These are phyloP conservation scores for Phialophora macrospora DNA, from an alignment of 2,329 filamentous ascomycete genomes.

Conservation along the genomic window DNA sequence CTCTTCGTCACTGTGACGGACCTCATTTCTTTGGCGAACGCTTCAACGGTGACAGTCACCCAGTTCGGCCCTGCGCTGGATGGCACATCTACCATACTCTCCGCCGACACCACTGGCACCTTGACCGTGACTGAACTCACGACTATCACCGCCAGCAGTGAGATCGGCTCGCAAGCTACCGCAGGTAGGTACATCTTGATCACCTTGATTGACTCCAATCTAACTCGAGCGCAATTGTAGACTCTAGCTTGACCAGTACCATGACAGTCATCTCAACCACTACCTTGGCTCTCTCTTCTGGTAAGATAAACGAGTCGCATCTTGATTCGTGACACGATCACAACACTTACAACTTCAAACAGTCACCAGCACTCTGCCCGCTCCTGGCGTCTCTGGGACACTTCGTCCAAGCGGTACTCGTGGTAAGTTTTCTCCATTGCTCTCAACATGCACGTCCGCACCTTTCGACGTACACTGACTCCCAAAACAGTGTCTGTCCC, in stretches of 20 bases:
- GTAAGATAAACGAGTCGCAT: slow-evolving; percentile 2
- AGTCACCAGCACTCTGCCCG: slow-evolving; percentile 9
- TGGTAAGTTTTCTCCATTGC: not conserved
- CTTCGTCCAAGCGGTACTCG: not conserved
- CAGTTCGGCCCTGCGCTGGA: not conserved
- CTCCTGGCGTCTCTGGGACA: not conserved
- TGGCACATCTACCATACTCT: not conserved
- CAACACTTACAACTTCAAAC: slow-evolving; percentile 10
- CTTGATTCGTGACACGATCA: not conserved
- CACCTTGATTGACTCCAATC: not conserved
- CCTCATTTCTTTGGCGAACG: not conserved
- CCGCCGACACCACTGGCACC: not conserved
- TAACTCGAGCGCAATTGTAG: slow-evolving; percentile 7
- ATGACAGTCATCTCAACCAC: slow-evolving; percentile 8
- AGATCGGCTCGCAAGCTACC: not conserved
- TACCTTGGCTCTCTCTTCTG: slow-evolving; percentile 7
- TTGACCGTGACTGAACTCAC: not conserved
- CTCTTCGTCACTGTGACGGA: slow-evolving; percentile 6
- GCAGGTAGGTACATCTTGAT: slow-evolving; percentile 5
- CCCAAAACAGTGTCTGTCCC: slow-evolving; percentile 3
- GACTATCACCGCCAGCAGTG: slow-evolving; percentile 4
- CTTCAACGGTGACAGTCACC: slow-evolving; percentile 13
- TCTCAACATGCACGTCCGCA: not conserved
- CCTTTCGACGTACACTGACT: slow-evolving; percentile 4
- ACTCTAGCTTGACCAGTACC: slow-evolving; percentile 5